phyloP scores from a whole-genome alignment of 257 asterid genomes.

The Scutellaria minor region DNA sequence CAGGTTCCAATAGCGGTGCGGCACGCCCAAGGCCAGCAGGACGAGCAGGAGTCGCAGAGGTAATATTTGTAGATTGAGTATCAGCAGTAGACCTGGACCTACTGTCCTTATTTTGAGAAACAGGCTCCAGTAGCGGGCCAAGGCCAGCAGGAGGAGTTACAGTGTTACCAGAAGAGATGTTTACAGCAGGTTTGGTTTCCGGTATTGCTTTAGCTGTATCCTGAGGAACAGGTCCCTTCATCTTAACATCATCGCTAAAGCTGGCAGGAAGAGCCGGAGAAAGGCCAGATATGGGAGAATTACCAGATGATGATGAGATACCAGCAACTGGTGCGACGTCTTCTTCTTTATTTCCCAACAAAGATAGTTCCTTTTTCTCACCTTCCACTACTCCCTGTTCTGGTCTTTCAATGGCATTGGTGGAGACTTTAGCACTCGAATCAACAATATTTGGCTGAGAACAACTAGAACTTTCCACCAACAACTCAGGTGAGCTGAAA shows the following conservation, averaged over 20 bases:
- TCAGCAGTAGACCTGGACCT: constrained; percentile 34
- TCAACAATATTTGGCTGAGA: constrained; percentile 39
- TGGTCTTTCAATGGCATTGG: constrained; percentile 33
- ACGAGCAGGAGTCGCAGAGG: constrained; percentile 50
- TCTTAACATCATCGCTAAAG: constrained; percentile 29
- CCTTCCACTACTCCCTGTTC: constrained; percentile 45
- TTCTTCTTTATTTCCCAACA: constrained; percentile 37
- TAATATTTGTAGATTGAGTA: constrained; percentile 38
- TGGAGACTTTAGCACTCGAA: constrained; percentile 39
- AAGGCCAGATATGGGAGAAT: constrained; percentile 35
- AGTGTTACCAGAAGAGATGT: constrained; percentile 44
- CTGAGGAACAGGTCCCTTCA: constrained; percentile 42
- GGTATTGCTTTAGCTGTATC: constrained; percentile 29
- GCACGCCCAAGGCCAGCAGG: constrained; percentile 98
- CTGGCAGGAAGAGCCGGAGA: constrained; percentile 31
- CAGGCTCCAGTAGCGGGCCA: constrained; percentile 39
- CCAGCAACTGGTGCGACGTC: constrained; percentile 39
- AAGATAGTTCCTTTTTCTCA: constrained; percentile 39
- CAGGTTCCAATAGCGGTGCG: constrained; percentile 77
- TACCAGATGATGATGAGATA: constrained; percentile 37
- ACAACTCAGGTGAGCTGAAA: constrained; percentile 39
- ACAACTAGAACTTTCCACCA: constrained; percentile 36
- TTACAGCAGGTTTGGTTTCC: constrained; percentile 47
- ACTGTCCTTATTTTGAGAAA: constrained; percentile 42
- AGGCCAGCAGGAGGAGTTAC: constrained; percentile 44